Base-by-base conservation (phyloP, 2,329 filamentous ascomycete genomes). In the Aspergillus quadrilineatus region DNA sequence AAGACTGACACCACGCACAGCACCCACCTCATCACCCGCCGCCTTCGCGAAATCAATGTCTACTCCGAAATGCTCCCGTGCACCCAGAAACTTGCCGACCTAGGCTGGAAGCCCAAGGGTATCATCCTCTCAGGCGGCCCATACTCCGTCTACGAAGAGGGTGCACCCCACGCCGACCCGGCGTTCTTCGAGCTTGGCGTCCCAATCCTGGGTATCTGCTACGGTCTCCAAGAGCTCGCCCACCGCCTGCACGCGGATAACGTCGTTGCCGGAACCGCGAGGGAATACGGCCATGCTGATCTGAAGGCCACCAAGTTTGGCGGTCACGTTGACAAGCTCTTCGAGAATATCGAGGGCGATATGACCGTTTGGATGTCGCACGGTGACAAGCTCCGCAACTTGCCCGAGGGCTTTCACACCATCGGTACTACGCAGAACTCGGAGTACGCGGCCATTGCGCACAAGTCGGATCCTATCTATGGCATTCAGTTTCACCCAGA, bases 401-500 rank as follows among this genome's bases (percentile, higher is more conserved):
- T 96, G 39, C 92, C 92, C 7, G 78, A 87, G 36, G 83, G 81
- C 41, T 96, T 96, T 71, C 76, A 83, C 58, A 85, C 82, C 14
- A 85, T 96, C 65, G 92, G 89, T 50, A 87, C 81, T 4, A 93
- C 91, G 2, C 70, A 79, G 50, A 95, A 94, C 76, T 86, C 89
- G 0, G 84, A 87, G 26, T 96, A 84, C 65, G 92, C 92, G 9
- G 90, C 85, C 57, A 95, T 79, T 55, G 77, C 74, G n/a, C 76
- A 75, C 66, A 85, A 88, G 48, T 63, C 62, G 17, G 72, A 77
- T 77, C 85, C 86, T 28, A 86, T 90, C 64, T 96, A 86, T 68
- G 90, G 81, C 71, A 84, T 96, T 46, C 92, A 97, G 70, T 93
- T 96, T 73, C 92, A 96, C 73, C 92, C 92, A 1, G 92, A 97